A percentile compares a stretch with the other conserved stretches of the same genome.
Evolutionary conservation across 192 early-diverging fungal genomes (phyloP).

Genomic region (Lobosporangium transversale): DNA sequence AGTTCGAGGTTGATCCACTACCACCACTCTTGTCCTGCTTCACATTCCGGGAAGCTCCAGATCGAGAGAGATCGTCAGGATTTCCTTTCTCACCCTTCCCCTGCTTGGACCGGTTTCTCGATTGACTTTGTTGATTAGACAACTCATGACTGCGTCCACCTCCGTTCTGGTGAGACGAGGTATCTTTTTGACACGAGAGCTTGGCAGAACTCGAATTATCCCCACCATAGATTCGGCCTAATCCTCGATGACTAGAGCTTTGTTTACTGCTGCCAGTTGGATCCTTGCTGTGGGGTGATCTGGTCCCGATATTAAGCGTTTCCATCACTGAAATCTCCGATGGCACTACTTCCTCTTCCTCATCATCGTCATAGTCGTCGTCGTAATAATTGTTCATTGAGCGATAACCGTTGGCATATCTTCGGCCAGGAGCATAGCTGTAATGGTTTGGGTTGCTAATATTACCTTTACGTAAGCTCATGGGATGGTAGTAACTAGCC

Average conservation of each 20-base stretch:
- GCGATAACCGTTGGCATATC: conserved; percentile 35
- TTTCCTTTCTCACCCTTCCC: conserved; percentile 12
- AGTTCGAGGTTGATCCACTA: conserved; percentile 1
- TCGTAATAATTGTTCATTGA: conserved; percentile 31
- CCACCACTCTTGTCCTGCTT: conserved; percentile 28
- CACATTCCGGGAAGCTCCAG: not conserved
- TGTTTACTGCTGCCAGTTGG: conserved; percentile 14
- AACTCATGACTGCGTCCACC: not conserved
- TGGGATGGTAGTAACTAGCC: conserved; percentile 33
- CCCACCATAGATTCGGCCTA: not conserved
- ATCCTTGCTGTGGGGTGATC: conserved; percentile 28
- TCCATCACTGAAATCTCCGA: conserved; percentile 43
- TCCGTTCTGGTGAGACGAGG: not conserved
- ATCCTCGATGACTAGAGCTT: not conserved
- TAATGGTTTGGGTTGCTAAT: conserved; percentile 4
- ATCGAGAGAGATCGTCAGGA: not conserved
- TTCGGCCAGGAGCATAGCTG: conserved; percentile 35
- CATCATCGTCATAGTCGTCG: conserved; percentile 46
- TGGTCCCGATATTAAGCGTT: conserved; percentile 46
- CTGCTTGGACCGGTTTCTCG: conserved; percentile 15
- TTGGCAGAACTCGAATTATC: conserved; percentile 9
- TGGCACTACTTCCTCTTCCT: conserved; percentile 6
- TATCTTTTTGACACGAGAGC: conserved; percentile 1
- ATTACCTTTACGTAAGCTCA: conserved; percentile 20
- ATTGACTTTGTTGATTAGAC: conserved; percentile 15